These are phyloP conservation scores for Apiospora kogelbergensis DNA, from an alignment of 2,329 filamentous ascomycete species.

Conservation along the genomic window DNA sequence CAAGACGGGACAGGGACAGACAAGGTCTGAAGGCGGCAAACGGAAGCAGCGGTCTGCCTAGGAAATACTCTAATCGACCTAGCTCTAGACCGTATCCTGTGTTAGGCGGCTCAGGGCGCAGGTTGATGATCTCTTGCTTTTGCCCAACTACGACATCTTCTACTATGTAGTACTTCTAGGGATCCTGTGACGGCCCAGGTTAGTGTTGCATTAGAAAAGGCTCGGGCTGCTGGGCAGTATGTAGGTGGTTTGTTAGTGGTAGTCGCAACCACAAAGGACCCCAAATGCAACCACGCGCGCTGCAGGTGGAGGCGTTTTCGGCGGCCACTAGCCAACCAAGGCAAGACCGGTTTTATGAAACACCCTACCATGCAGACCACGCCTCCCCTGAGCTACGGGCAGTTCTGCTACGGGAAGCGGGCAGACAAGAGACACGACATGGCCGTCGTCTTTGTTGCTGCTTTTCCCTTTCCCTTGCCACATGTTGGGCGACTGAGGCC, in stretches of 20 bases:
- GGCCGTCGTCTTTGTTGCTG: neutral
- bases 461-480: neutral
- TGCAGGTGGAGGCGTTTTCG: neutral
- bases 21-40: neutral
- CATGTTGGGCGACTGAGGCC: too few species aligned
- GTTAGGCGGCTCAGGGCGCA: neutral
- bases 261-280: neutral
- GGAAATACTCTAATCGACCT: neutral
- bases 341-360: neutral
- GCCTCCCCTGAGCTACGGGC: neutral
- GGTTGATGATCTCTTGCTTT: neutral
- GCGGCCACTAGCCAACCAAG: conserved; percentile 5
- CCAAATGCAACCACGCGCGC: neutral
- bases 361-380: neutral
- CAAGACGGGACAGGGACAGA: neutral
- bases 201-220: too few species aligned
- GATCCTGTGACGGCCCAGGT: neutral
- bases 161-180: too few species aligned
- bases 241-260: neutral
- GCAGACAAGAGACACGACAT: neutral
- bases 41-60: neutral
- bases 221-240: too few species aligned
- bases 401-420: too few species aligned
- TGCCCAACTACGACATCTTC: neutral
- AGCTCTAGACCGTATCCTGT: neutral